Conservation (phyloP, 2,329 filamentous ascomycete species). For the Neofusicoccum cordaticola region DNA sequence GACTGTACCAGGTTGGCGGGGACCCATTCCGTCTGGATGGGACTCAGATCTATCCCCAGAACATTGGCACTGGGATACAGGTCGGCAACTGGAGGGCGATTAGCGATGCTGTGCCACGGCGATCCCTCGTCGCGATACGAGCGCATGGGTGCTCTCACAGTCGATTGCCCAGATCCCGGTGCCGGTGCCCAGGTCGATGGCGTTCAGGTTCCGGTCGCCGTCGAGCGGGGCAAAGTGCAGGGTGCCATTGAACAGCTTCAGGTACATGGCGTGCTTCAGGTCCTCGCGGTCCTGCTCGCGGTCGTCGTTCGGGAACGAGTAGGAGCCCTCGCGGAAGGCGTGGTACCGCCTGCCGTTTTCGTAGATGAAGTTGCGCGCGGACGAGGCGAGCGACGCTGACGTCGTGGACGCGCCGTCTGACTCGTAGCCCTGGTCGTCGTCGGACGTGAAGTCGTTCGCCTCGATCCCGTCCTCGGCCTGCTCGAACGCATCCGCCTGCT, state of each 20-base stretch:
- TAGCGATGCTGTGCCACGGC: not conserved
- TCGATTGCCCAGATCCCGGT: conserved; percentile 62
- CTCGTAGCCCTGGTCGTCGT: conserved; percentile 22
- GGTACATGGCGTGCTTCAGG: conserved; percentile 53
- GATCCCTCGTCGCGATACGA: not conserved
- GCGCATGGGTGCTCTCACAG: conserved; percentile 12
- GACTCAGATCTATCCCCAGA: conserved; percentile 22
- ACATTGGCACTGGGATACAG: conserved; percentile 19
- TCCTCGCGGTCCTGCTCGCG: conserved; percentile 59
- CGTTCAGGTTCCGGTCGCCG: conserved; percentile 46
- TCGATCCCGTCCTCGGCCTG: conserved; percentile 20
- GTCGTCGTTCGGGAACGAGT: conserved; percentile 61
- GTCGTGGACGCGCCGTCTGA: conserved; percentile 26
- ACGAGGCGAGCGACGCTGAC: conserved; percentile 34
- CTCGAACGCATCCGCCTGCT: conserved; percentile 18
- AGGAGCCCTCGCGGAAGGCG: conserved; percentile 53
- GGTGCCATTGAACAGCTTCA: conserved; percentile 43
- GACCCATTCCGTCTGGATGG: conserved; percentile 44
- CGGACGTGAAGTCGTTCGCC: conserved; percentile 21
- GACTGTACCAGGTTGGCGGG: conserved; percentile 51
- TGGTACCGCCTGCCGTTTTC: conserved; percentile 62
- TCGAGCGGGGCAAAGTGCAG: conserved; percentile 54
- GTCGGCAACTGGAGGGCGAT: conserved; percentile 17
- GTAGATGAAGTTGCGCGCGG: conserved; percentile 50
- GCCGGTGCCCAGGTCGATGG: conserved; percentile 59